Conservation (phyloP, 768 basidiomycete species). For the Tylopilus rubrobrunneus region DNA sequence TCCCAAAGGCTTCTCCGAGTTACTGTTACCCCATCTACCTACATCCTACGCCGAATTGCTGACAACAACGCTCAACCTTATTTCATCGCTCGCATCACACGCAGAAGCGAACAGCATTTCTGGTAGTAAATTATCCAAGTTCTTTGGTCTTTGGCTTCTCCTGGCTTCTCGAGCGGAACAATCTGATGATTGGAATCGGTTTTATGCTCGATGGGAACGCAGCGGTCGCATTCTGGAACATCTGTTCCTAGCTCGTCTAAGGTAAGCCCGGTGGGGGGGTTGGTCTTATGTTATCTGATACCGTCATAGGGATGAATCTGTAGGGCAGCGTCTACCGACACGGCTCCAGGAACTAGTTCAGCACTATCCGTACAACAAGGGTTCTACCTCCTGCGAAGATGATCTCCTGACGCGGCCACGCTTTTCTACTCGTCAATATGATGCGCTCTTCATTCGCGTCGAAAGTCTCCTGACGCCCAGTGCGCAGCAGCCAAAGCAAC, state of each 20-base stretch:
- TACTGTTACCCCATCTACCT: conserved; percentile 59
- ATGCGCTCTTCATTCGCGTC: conserved; percentile 65
- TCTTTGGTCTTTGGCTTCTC: conserved; percentile 72
- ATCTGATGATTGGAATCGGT: conserved; percentile 57
- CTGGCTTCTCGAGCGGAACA: conserved; percentile 42
- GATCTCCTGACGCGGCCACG: conserved; percentile 58
- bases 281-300: conserved; percentile 3
- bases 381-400: conserved; percentile 29
- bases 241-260: conserved; percentile 66
- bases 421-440: conserved; percentile 61
- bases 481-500: conserved; percentile 38
- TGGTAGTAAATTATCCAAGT: conserved; percentile 72
- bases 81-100: conserved; percentile 65
- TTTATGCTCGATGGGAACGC: conserved; percentile 74
- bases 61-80: conserved; percentile 51
- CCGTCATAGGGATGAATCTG: conserved; percentile 51
- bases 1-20: conserved; percentile 55
- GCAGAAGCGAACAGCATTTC: conserved; percentile 70
- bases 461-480: conserved; percentile 47
- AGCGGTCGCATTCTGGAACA: conserved; percentile 73
- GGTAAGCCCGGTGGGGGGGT: conserved; percentile 39
- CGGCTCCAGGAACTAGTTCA: conserved; percentile 69
- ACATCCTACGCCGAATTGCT: conserved; percentile 56
- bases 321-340: conserved; percentile 54
- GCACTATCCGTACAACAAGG: conserved; percentile 57